These are phyloP conservation scores for Ajuga chamaepitys DNA, from an alignment of 257 asterid genomes.

Conservation along the genomic window DNA sequence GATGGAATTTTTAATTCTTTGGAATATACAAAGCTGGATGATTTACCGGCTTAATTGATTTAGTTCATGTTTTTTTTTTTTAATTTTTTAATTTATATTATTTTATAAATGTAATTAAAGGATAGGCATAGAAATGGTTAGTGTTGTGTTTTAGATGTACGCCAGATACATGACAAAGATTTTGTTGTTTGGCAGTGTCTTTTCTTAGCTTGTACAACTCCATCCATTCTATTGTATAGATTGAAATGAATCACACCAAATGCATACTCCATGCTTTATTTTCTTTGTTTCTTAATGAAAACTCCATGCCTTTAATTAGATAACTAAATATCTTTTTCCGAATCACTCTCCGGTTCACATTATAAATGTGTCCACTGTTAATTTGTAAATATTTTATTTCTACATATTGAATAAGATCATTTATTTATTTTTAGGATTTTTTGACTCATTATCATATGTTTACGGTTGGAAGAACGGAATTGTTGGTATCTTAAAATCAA, in stretches of 20 bases:
- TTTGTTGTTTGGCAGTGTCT: slow-evolving; percentile 10
- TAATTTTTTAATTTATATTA: neutral
- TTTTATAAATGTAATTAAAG: neutral
- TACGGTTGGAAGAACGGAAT: no score
- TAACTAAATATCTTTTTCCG: no score
- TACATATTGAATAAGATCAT: no score
- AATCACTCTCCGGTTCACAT: no score
- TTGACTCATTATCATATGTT: no score
- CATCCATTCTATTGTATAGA: neutral
- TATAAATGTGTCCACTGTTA: no score
- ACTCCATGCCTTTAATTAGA: no score
- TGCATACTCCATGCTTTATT: no score
- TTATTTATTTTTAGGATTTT: no score
- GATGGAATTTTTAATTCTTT: slow-evolving; percentile 11
- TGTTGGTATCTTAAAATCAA: no score
- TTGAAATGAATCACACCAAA: neutral
- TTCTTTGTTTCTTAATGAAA: no score
- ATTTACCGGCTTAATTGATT: slow-evolving; percentile 21
- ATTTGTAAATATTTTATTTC: no score
- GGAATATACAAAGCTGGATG: slow-evolving; percentile 18
- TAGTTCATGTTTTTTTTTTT: neutral
- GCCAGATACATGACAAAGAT: slow-evolving; percentile 16
- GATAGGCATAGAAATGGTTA: neutral
- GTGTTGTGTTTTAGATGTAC: neutral
- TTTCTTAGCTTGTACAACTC: neutral